Evolutionary conservation across 2,329 filamentous ascomycete species (phyloP), one percentile per base, ranked within the genome.

Genomic region (Paraphoma chrysanthemicola): DNA sequence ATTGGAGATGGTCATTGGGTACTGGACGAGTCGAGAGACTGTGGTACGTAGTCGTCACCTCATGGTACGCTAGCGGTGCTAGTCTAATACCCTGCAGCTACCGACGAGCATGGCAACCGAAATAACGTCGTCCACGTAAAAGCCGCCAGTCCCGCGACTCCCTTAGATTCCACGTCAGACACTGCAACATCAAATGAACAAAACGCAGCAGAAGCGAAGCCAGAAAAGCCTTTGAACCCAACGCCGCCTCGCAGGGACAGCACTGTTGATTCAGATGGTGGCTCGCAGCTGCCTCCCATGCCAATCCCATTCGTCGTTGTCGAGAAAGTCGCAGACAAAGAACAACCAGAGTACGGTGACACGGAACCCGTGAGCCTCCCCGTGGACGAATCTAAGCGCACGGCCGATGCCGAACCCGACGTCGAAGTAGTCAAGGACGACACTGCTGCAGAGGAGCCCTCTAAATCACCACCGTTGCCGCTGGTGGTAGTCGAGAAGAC

Each of bases 1-100:
- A 79, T 90, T 36, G 89, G 89, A 9, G 73, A 81, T 17, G 86
- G 85, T 46, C 84, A 90, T 61, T 90, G 87, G 86, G 80, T 87
- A 23, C 74, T 91, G 44, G 86, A 92, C 64, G 86, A 91, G 55
- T 80, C 79, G 44, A 80, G 82, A 51, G 83, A 86, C 12, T 86
- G 81, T 52, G 82, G 88, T 90, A 79, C 62, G 81, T 60, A n/a
- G 30, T 12, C 43, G 30, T n/a, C 6, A n/a, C 16, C 42, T 30
- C 23, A 48, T 29, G 18, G 17, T 12, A 43, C 14, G 29, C 9
- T n/a, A 23, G 23, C 23, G 23, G 23, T 23, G 23, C 41, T 33
- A 48, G 10, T 10, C 67, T 76, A 33, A 74, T 58, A 50, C 9
- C 17, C 6, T 23, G n/a, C 57, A 84, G 83, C 79, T 18, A 79